Evolutionary conservation across 257 asterid species (phyloP).

Genomic region (Echites panduratus): DNA sequence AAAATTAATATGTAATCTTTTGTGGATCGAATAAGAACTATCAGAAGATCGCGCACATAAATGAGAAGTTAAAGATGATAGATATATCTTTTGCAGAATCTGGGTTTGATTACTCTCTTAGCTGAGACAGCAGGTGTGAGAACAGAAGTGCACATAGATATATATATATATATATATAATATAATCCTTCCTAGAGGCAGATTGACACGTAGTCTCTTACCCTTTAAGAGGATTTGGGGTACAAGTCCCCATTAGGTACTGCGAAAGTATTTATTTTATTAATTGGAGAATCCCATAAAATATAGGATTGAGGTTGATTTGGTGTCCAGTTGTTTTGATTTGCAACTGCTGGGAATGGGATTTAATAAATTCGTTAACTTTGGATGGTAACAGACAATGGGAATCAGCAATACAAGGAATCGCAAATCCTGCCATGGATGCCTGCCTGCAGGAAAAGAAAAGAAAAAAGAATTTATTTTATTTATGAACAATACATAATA

Average conservation of each 20-base stretch:
- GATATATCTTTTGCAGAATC: conserved; percentile 14
- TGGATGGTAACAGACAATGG: neutral
- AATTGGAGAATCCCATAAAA: conserved; percentile 21
- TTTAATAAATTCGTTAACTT: neutral
- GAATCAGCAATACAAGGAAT: conserved; percentile 10
- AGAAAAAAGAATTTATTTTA: neutral
- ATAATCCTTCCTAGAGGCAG: conserved; percentile 13
- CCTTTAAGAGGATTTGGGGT: conserved; percentile 9
- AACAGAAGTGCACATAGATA: no score
- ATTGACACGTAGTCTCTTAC: conserved; percentile 10
- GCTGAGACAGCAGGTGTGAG: conserved; percentile 9
- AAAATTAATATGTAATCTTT: no score
- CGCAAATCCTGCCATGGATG: conserved; percentile 1
- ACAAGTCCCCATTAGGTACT: conserved; percentile 13
- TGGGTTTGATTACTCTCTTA: conserved; percentile 21
- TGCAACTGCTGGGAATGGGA: conserved; percentile 16
- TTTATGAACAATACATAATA: neutral
- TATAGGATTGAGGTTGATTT: conserved; percentile 38
- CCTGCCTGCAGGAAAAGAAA: no score
- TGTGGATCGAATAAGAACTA: neutral
- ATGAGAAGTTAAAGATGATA: neutral
- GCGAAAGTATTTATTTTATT: neutral
- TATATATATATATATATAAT: no score
- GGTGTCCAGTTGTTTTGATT: conserved; percentile 35
- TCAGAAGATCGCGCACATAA: conserved; percentile 11